Evolutionary conservation across 2,329 filamentous ascomycete genomes (phyloP).

Genomic region (Arthrinium phaeospermum): DNA sequence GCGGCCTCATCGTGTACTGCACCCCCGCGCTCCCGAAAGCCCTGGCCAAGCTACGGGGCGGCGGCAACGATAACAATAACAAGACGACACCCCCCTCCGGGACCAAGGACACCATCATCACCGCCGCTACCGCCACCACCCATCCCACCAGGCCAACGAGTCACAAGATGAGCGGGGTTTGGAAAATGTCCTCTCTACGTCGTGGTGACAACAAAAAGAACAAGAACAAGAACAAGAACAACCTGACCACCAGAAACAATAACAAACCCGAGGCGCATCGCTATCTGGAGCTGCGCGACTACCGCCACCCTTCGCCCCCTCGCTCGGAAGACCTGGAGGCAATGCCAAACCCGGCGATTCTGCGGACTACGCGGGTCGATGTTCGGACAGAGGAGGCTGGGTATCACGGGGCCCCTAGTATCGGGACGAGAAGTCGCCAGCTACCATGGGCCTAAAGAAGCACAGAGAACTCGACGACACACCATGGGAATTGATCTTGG

Average conservation of each 20-base stretch:
- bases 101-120: background rate
- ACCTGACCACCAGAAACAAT: background rate
- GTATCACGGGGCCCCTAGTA: background rate
- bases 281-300: background rate
- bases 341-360: background rate
- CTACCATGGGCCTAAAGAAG: background rate
- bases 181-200: too few relatives aligned
- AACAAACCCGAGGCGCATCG: background rate
- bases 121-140: too few relatives aligned
- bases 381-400: background rate
- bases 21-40: conserved; percentile 10
- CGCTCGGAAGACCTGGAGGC: background rate
- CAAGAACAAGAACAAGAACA: background rate
- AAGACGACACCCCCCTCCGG: too few relatives aligned
- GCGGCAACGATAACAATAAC: too few relatives aligned
- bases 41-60: background rate
- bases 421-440: background rate
- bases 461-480: background rate
- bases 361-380: background rate
- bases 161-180: background rate
- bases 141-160: background rate
- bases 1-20: conserved; percentile 20
- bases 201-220: background rate
- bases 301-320: background rate
- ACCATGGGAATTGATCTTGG: too few relatives aligned